These are phyloP conservation scores for Pleurotus sapidus DNA, from an alignment of 768 basidiomycete genomes.

Conservation along the genomic window DNA sequence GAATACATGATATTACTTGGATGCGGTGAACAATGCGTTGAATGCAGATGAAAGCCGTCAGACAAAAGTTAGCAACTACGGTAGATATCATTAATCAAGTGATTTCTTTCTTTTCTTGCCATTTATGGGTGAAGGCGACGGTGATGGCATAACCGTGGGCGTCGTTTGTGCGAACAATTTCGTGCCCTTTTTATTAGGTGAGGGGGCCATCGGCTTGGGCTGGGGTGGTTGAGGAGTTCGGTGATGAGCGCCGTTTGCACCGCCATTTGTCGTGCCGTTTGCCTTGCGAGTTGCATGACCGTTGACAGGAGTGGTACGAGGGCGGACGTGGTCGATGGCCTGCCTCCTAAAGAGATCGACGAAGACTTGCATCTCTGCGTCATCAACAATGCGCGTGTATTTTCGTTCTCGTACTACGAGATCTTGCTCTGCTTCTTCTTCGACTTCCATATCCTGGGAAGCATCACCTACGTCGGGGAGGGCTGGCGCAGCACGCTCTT, in stretches of 20 bases:
- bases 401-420: constrained; percentile 15
- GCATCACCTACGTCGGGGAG: background rate
- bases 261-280: background rate
- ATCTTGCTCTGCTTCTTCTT: constrained; percentile 21
- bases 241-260: constrained; percentile 8
- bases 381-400: constrained; percentile 35
- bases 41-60: background rate
- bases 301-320: background rate
- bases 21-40: background rate
- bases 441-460: constrained; percentile 38
- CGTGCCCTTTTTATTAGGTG: background rate
- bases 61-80: background rate
- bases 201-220: background rate
- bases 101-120: constrained; percentile 60
- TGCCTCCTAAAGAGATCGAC: constrained; percentile 61
- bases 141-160: constrained; percentile 5
- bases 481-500: background rate
- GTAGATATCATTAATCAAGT: constrained; percentile 21
- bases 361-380: constrained; percentile 58
- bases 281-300: constrained; percentile 3
- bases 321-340: constrained; percentile 37
- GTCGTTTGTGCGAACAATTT: constrained; percentile 10
- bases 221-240: background rate
- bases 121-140: constrained; percentile 25
- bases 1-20: constrained; percentile 7